Percentiles rank a stretch among this genome's conserved stretches.
Evolutionary conservation across 805 yeast species (phyloP).

Genomic region (Metschnikowia drakensbergensis): DNA sequence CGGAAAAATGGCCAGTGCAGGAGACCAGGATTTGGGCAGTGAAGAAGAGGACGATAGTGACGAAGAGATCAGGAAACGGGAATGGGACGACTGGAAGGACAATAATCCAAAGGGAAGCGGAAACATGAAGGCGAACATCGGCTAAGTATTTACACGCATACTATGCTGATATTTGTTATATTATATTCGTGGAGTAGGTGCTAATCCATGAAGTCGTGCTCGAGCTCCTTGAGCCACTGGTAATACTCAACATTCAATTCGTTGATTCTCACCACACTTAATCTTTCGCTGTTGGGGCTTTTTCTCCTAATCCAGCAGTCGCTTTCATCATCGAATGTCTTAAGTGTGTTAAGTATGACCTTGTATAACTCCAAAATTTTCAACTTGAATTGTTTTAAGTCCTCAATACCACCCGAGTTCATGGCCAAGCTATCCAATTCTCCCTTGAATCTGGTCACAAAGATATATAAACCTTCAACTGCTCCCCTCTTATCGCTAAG

Average conservation of each 20-base stretch:
- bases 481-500: constrained; percentile 41
- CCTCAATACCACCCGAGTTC: constrained; percentile 17
- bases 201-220: constrained; percentile 20
- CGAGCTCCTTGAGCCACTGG: constrained; percentile 34
- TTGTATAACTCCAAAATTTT: constrained; percentile 40
- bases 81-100: constrained; percentile 94
- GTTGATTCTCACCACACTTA: constrained; percentile 24
- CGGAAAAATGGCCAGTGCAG: constrained; percentile 68
- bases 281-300: constrained; percentile 13
- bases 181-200: neutral
- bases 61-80: constrained; percentile 71
- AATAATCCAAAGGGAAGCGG: constrained; percentile 86
- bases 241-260: constrained; percentile 32
- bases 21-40: constrained; percentile 36
- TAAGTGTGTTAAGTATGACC: constrained; percentile 38
- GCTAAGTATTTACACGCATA: constrained; percentile 19
- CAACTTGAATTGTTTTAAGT: constrained; percentile 32
- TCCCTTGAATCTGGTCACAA: constrained; percentile 32
- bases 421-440: constrained; percentile 20
- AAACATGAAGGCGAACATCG: constrained; percentile 56
- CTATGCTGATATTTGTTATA: neutral
- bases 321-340: constrained; percentile 29
- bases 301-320: constrained; percentile 37
- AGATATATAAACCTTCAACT: constrained; percentile 36
- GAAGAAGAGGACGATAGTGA: constrained; percentile 60